A percentile compares a stretch with the other conserved stretches of the same genome.
Conservation (phyloP, 768 basidiomycete species). For the Mycena kentingensis region DNA sequence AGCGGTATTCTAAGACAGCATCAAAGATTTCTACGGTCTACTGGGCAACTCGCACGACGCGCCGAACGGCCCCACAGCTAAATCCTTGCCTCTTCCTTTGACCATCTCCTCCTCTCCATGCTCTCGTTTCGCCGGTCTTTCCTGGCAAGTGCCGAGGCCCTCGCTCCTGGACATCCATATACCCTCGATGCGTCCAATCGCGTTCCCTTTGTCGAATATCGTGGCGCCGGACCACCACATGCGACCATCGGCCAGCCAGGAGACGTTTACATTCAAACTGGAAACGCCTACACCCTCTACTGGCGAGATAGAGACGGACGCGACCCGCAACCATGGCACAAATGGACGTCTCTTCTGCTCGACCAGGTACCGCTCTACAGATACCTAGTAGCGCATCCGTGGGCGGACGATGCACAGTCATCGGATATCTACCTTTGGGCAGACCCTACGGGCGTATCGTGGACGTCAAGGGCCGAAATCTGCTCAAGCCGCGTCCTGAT, state of each 20-base stretch:
- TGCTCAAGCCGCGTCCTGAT: constrained; percentile 18
- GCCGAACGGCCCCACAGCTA: not conserved
- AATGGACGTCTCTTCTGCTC: constrained; percentile 17
- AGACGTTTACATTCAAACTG: constrained; percentile 22
- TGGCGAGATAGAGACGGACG: constrained; percentile 21
- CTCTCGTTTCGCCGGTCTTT: constrained; percentile 21
- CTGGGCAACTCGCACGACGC: constrained; percentile 1
- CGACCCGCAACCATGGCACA: constrained; percentile 15
- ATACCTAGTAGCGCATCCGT: constrained; percentile 18
- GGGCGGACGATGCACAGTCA: constrained; percentile 17
- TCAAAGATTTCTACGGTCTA: no score
- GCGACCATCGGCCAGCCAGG: constrained; percentile 17
- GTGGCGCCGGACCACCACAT: constrained; percentile 19
- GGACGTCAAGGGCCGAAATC: constrained; percentile 21
- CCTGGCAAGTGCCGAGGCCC: constrained; percentile 13
- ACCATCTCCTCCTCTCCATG: constrained; percentile 10
- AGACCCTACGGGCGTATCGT: constrained; percentile 17
- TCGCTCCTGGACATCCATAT: constrained; percentile 18
- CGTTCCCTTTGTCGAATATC: constrained; percentile 21
- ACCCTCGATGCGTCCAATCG: constrained; percentile 16
- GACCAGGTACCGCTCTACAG: constrained; percentile 22
- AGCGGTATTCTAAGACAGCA: no score
- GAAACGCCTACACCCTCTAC: constrained; percentile 20
- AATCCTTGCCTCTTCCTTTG: not conserved
- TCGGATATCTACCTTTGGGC: constrained; percentile 23